Evolutionary conservation across 2,329 filamentous ascomycete genomes (phyloP).

Genomic region (Dothistroma septosporum): DNA sequence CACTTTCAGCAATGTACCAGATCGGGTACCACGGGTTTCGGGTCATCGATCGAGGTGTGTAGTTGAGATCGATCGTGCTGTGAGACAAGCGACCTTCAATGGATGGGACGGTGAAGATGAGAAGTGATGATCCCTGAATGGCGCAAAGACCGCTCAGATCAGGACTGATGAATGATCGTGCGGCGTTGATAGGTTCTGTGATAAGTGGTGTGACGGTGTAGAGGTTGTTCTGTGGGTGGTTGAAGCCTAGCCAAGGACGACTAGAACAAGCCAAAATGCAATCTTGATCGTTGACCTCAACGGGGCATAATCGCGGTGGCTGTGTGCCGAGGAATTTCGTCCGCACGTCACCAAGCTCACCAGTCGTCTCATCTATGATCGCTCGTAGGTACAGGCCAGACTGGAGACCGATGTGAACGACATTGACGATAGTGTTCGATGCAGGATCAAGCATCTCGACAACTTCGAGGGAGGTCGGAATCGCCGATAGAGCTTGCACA

Average conservation of each 20-base stretch:
- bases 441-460: conserved; percentile 95
- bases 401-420: conserved; percentile 91
- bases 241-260: conserved; percentile 92
- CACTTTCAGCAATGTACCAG: conserved; percentile 91
- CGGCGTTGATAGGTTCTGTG: conserved; percentile 74
- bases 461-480: conserved; percentile 82
- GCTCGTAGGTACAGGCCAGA: conserved; percentile 95
- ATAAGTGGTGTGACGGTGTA: conserved; percentile 88
- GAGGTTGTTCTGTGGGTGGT: conserved; percentile 77
- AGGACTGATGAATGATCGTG: conserved; percentile 94
- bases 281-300: conserved; percentile 82
- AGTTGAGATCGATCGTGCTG: conserved; percentile 63
- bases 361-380: conserved; percentile 89
- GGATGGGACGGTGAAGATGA: conserved; percentile 66
- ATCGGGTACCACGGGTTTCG: conserved; percentile 82
- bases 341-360: conserved; percentile 89
- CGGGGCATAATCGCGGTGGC: conserved; percentile 81
- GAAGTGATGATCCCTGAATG: conserved; percentile 26
- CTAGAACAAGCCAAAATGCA: conserved; percentile 78
- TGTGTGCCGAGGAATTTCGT: conserved; percentile 93
- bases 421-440: conserved; percentile 80
- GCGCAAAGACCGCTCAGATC: conserved; percentile 49
- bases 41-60: conserved; percentile 83
- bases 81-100: conserved; percentile 27
- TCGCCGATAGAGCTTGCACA: conserved; percentile 86